A percentile compares a stretch with the other conserved stretches of the same genome.
Conservation (phyloP, 768 basidiomycete genomes). For the Suillus ampliporus region DNA sequence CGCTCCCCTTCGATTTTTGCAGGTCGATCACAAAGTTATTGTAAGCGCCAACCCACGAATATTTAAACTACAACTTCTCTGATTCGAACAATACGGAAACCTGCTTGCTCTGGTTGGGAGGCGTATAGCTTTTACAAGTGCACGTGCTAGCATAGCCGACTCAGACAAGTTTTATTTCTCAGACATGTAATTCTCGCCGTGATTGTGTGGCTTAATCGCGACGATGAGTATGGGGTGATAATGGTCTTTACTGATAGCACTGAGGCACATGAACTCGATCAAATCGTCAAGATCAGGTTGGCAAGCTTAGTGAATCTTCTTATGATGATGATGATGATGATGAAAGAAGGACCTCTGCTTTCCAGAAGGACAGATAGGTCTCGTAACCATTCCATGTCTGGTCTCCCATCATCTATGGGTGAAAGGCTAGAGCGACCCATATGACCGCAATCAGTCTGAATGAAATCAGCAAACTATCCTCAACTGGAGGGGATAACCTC, state of each 20-base stretch:
- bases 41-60: slow-evolving; percentile 6
- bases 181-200: too few species aligned
- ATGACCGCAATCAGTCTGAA: background rate
- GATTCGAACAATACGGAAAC: slow-evolving; percentile 3
- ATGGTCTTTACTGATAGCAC: background rate
- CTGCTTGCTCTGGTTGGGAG: background rate
- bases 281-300: slow-evolving; percentile 1
- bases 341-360: slow-evolving; percentile 3
- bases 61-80: slow-evolving; percentile 4
- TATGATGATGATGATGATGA: background rate
- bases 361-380: slow-evolving; percentile 4
- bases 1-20: too few species aligned
- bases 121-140: background rate
- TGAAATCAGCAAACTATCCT: too few species aligned
- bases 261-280: slow-evolving; percentile 7
- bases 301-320: background rate
- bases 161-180: too few species aligned
- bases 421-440: background rate
- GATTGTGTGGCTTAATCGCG: background rate
- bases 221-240: background rate
- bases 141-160: slow-evolving; percentile 6
- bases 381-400: background rate
- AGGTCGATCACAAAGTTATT: slow-evolving; percentile 5
- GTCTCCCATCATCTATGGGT: background rate
- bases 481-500: background rate